A percentile compares a stretch with the other conserved stretches of the same genome.
These are phyloP conservation scores for Castanopsis chinensis DNA, from an alignment of 306 rosid genomes.

Conservation along the genomic window DNA sequence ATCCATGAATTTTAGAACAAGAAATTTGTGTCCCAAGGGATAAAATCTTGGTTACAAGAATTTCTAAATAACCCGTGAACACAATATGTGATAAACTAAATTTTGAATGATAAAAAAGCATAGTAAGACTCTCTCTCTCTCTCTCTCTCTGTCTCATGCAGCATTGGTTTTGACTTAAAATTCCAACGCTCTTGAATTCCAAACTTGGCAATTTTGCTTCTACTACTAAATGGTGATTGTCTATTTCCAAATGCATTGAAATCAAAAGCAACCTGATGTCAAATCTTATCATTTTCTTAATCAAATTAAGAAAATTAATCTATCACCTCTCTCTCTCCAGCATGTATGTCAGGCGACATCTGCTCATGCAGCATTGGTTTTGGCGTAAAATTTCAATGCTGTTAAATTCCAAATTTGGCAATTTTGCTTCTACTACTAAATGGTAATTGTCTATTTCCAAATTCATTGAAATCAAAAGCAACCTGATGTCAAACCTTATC, in stretches of 20 bases:
- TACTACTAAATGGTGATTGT: background rate
- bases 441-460: too few species aligned
- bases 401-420: too few species aligned
- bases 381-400: too few species aligned
- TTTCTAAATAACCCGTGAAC: background rate
- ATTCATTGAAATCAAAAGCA: too few species aligned
- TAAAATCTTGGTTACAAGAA: background rate
- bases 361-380: too few species aligned
- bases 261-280: background rate
- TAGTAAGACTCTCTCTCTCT: background rate
- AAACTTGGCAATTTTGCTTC: background rate
- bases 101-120: background rate
- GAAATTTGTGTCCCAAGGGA: background rate
- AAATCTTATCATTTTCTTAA: background rate
- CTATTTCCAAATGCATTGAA: background rate
- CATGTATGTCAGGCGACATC: too few species aligned
- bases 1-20: background rate
- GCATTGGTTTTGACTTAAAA: background rate
- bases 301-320: too few species aligned
- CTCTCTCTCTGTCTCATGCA: too few species aligned
- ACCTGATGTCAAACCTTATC: too few species aligned
- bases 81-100: background rate
- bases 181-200: background rate
- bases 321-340: too few species aligned
- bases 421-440: too few species aligned